These are phyloP conservation scores for Aspergillus tanneri DNA, from an alignment of 2,329 filamentous ascomycete genomes.

Conservation along the genomic window DNA sequence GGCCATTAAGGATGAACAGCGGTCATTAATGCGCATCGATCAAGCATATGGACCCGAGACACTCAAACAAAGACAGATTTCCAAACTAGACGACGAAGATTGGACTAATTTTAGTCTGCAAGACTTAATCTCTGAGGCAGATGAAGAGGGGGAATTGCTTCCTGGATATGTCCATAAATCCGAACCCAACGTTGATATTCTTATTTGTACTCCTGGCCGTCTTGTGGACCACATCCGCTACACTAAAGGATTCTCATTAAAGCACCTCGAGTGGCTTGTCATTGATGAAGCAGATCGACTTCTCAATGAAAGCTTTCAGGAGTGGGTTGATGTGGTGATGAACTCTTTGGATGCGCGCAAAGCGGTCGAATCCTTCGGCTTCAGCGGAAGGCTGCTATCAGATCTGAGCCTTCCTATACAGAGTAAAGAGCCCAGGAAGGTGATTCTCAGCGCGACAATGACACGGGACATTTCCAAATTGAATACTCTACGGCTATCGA, in stretches of 20 bases:
- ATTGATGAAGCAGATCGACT: slow-evolving; percentile 94
- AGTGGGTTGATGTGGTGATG: slow-evolving; percentile 77
- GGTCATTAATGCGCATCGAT: slow-evolving; percentile 61
- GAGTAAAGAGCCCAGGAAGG: slow-evolving; percentile 63
- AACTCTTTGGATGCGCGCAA: slow-evolving; percentile 56
- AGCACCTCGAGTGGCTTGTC: slow-evolving; percentile 80
- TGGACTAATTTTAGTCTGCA: slow-evolving; percentile 50
- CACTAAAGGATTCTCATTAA: slow-evolving; percentile 77
- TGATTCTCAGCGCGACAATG: slow-evolving; percentile 89
- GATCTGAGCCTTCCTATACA: slow-evolving; percentile 39
- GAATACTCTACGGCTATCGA: slow-evolving; percentile 66
- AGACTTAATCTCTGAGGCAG: slow-evolving; percentile 45
- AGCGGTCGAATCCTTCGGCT: slow-evolving; percentile 47
- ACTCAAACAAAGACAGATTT: slow-evolving; percentile 51
- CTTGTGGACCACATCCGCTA: slow-evolving; percentile 86
- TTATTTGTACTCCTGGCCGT: slow-evolving; percentile 88
- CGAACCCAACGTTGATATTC: slow-evolving; percentile 76
- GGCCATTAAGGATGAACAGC: slow-evolving; percentile 66
- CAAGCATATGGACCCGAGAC: slow-evolving; percentile 66
- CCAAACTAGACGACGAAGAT: slow-evolving; percentile 44
- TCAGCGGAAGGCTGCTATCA: slow-evolving; percentile 33
- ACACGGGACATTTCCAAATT: slow-evolving; percentile 81
- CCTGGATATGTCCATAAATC: slow-evolving; percentile 63
- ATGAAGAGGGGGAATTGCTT: slow-evolving; percentile 44
- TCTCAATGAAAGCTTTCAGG: slow-evolving; percentile 86